A percentile compares a stretch with the other conserved stretches of the same genome.
These are phyloP conservation scores for Lasiosphaeris hirsuta DNA, from an alignment of 495 filamentous ascomycete genomes.

Conservation along the genomic window DNA sequence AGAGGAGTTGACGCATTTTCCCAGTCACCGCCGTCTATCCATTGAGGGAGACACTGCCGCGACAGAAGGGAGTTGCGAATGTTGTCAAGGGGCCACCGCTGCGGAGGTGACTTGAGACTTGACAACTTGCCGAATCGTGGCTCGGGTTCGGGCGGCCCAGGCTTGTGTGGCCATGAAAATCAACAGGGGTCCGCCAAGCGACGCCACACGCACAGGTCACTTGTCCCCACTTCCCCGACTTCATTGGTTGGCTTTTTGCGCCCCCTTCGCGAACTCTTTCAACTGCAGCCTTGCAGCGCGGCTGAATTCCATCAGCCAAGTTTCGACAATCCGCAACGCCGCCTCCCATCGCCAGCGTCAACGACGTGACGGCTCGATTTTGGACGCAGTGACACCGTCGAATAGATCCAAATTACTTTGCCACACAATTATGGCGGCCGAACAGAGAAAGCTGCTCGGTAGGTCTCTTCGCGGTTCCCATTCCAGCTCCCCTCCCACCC, in stretches of 20 bases:
- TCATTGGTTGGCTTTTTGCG: background rate
- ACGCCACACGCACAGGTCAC: background rate
- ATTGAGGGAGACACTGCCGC: conserved; percentile 21
- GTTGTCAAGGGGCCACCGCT: too few species aligned
- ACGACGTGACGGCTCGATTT: background rate
- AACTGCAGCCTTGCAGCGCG: conserved; percentile 29
- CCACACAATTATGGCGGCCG: conserved; percentile 70
- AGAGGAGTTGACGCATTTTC: conserved; percentile 32
- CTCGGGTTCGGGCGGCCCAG: background rate
- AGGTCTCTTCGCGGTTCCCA: conserved; percentile 26
- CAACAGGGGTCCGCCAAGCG: background rate
- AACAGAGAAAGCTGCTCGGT: conserved; percentile 94
- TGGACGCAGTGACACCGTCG: background rate
- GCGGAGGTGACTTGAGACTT: background rate
- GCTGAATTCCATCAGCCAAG: conserved; percentile 13
- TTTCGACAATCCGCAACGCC: conserved; percentile 2
- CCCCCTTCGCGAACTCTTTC: background rate
- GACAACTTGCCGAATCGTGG: conserved; percentile 7
- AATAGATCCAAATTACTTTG: background rate
- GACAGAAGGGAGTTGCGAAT: conserved; percentile 2
- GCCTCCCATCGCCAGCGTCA: background rate
- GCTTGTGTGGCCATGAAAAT: background rate
- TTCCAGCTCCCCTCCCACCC: background rate
- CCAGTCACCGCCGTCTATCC: conserved; percentile 27
- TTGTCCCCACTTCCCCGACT: conserved; percentile 15